These are phyloP conservation scores for Lathyrus oleraceus DNA, from an alignment of 306 rosid species.

Conservation along the genomic window DNA sequence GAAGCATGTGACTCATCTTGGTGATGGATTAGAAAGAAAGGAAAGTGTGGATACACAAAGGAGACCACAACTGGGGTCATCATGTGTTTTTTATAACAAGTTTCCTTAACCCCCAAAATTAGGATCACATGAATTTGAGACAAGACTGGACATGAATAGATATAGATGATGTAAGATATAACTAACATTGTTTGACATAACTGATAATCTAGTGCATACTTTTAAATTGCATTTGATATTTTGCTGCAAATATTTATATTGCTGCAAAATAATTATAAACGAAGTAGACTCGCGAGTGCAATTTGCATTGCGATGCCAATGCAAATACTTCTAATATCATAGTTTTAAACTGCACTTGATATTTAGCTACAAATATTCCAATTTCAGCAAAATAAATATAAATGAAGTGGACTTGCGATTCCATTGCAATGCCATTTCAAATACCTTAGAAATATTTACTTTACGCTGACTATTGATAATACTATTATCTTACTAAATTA, in stretches of 20 bases:
- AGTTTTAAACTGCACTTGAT: neutral
- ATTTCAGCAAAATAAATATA: too few species aligned
- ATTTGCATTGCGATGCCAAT: too few species aligned
- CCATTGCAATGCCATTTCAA: too few species aligned
- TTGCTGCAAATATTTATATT: too few species aligned
- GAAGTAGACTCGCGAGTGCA: too few species aligned
- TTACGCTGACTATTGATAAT: too few species aligned
- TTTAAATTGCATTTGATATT: neutral
- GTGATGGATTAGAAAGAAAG: constrained; percentile 64
- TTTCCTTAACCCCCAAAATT: constrained; percentile 59
- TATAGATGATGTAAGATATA: constrained; percentile 22
- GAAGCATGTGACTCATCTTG: constrained; percentile 70
- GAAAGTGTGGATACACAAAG: constrained; percentile 49
- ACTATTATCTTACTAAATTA: too few species aligned
- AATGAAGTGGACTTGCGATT: too few species aligned
- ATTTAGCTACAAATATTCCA: too few species aligned
- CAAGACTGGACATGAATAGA: constrained; percentile 14
- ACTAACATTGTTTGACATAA: neutral
- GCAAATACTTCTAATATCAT: too few species aligned
- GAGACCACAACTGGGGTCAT: constrained; percentile 43
- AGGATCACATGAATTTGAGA: constrained; percentile 45
- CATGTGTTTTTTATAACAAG: constrained; percentile 41
- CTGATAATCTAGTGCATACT: neutral
- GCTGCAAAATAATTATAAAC: too few species aligned
- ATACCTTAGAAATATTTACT: too few species aligned